Base-by-base conservation (phyloP, 1,284 basidiomycete species). In the Sporisorium iseilematis-ciliati region DNA sequence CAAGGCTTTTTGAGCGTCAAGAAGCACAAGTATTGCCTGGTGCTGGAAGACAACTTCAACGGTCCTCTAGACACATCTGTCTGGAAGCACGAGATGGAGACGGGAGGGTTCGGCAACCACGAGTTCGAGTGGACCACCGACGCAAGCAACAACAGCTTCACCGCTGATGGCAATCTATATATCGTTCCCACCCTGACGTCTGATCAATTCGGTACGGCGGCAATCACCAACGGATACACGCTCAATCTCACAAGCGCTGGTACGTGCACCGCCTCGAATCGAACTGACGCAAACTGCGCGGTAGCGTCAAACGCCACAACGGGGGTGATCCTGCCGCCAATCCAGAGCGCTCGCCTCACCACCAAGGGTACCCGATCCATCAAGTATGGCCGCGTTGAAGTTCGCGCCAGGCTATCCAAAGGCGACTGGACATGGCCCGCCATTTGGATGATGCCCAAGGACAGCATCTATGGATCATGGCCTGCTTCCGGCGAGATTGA, bases 371-470 rank as follows among this genome's bases (percentile, higher is more conserved):
- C 41, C 18, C 83, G 29, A 87, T 82, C 61, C 86, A 87, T 80
- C 82, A 78, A 23, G 83, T 95, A 91, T 81, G 93, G 93, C n/a
- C 90, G 90, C 66, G 91, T 95, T 52, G 93, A 94, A 84, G 91
- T 95, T 54, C 87, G 87, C 50, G 93, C 93, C 5, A 91, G 91
- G 84, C 88, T 93, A 75, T 93, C 93, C 23, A 89, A 88, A 50
- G 77, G 77, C 35, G 89, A 90, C 74, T 90, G 92, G 93, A 85
- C 93, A 53, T 94, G 93, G 92, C 93, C 78, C 88, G 91, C 62
- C 1, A 91, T 95, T 57, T 93, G 91, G 91, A 92, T 95, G 92
- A 88, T 93, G 79, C 92, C 93, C n/a, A 89, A 90, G 35, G 61
- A 77, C 53, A 41, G 21, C 4, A 89, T 88, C n/a, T 95, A 95